phyloP scores from a whole-genome alignment of 495 filamentous ascomycete genomes.

The Neurospora intermedia region DNA sequence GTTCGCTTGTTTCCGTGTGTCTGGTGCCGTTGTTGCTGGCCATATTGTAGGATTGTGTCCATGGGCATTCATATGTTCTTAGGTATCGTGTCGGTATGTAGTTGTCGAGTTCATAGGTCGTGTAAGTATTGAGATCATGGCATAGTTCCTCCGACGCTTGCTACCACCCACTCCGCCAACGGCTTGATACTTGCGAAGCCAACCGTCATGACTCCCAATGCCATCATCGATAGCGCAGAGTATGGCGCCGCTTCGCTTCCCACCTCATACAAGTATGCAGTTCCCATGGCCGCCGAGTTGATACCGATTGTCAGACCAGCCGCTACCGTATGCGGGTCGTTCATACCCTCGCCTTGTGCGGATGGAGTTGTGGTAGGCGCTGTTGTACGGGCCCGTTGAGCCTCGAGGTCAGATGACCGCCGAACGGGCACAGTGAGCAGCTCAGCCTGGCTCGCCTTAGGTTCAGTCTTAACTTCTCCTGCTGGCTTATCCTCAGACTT shows the following conservation, averaged over 20 bases:
- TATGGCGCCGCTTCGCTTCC: conserved; percentile 36
- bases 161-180: conserved; percentile 15
- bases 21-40: too few species aligned
- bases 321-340: conserved; percentile 24
- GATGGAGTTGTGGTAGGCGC: not conserved
- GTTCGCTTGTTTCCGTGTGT: not conserved
- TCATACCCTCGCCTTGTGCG: not conserved
- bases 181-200: conserved; percentile 28
- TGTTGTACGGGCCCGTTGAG: not conserved
- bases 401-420: not conserved
- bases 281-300: conserved; percentile 42
- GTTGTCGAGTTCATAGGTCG: not conserved
- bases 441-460: not conserved
- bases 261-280: conserved; percentile 35
- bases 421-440: not conserved
- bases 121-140: not conserved
- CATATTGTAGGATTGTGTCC: too few species aligned
- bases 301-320: conserved; percentile 36
- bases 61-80: not conserved
- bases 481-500: not conserved
- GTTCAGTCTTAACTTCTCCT: not conserved
- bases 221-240: conserved; percentile 37
- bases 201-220: conserved; percentile 37
- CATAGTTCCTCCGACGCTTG: not conserved
- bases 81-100: not conserved